Conservation (phyloP, 1,284 basidiomycete genomes). For the Mycosarcoma mackinlayi region DNA sequence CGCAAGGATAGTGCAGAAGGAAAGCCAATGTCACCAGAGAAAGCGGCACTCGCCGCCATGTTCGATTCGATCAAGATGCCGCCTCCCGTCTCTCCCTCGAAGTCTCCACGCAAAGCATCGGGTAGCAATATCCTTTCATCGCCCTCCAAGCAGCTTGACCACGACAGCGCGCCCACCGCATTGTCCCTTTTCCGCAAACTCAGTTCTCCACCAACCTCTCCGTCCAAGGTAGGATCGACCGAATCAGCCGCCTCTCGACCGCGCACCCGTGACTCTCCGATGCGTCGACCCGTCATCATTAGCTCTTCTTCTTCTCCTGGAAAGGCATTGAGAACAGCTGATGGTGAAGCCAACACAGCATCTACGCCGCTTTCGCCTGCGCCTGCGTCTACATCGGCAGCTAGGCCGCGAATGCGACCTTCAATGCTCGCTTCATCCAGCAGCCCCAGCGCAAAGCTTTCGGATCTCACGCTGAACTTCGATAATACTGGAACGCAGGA, state of each 20-base stretch:
- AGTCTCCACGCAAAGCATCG: constrained; percentile 42
- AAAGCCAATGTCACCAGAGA: constrained; percentile 51
- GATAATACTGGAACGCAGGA: constrained; percentile 35
- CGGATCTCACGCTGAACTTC: constrained; percentile 30
- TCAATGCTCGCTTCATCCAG: constrained; percentile 16
- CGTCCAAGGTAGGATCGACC: constrained; percentile 24
- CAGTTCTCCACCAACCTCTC: constrained; percentile 12
- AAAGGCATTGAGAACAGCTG: not conserved
- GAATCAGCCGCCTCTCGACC: constrained; percentile 25
- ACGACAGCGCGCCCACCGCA: constrained; percentile 3
- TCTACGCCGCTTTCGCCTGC: constrained; percentile 29
- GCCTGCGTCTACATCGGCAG: constrained; percentile 3
- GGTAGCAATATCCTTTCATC: constrained; percentile 20
- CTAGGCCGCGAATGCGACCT: constrained; percentile 15
- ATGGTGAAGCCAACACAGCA: constrained; percentile 5
- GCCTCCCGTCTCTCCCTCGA: constrained; percentile 29
- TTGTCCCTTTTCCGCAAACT: constrained; percentile 10
- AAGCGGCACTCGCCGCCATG: constrained; percentile 42
- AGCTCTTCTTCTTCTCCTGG: constrained; percentile 31
- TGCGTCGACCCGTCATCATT: constrained; percentile 25
- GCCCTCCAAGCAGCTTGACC: constrained; percentile 15
- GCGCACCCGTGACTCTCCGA: constrained; percentile 20
- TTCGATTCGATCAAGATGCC: constrained; percentile 50
- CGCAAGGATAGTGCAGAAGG: constrained; percentile 5
- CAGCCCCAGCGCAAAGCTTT: constrained; percentile 32